These are phyloP conservation scores for Suhomyces sp. DNA, from an alignment of 805 yeast genomes.

Conservation along the genomic window DNA sequence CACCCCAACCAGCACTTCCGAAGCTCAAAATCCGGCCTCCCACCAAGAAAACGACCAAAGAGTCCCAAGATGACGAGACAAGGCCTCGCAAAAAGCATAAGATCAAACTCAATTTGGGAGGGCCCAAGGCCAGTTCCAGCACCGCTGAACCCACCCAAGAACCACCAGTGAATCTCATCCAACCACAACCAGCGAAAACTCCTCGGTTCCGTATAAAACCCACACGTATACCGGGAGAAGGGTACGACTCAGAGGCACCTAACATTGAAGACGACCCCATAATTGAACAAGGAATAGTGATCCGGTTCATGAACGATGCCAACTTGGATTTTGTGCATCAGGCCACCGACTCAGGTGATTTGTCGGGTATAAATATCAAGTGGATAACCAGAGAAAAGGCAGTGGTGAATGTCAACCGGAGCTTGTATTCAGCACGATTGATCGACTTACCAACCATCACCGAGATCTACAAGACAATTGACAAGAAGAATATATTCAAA, in stretches of 20 bases:
- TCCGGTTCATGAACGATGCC: constrained; percentile 69
- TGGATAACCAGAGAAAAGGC: constrained; percentile 86
- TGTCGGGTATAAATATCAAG: constrained; percentile 66
- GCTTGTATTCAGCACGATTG: constrained; percentile 75
- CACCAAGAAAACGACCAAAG: neutral
- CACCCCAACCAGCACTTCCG: constrained; percentile 11
- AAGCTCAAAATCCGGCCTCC: constrained; percentile 22
- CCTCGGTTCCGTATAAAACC: constrained; percentile 55
- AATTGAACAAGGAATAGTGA: constrained; percentile 78
- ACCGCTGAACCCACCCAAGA: neutral
- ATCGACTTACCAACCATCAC: constrained; percentile 87
- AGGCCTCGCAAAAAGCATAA: constrained; percentile 18
- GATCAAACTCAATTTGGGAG: constrained; percentile 21
- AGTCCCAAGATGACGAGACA: neutral
- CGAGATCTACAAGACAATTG: constrained; percentile 86
- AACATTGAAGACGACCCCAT: constrained; percentile 94
- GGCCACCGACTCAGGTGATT: constrained; percentile 76
- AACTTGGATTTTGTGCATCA: constrained; percentile 70
- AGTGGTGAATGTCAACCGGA: constrained; percentile 63
- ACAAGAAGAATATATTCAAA: constrained; percentile 83
- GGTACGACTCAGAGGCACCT: constrained; percentile 95
- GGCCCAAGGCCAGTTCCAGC: neutral
- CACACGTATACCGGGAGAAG: constrained; percentile 82
- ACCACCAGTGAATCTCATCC: neutral
- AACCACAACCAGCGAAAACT: constrained; percentile 5